Percentiles rank a stretch among this genome's conserved stretches.
Conservation (phyloP, 345 rosid genomes). For the Acer campestre region DNA sequence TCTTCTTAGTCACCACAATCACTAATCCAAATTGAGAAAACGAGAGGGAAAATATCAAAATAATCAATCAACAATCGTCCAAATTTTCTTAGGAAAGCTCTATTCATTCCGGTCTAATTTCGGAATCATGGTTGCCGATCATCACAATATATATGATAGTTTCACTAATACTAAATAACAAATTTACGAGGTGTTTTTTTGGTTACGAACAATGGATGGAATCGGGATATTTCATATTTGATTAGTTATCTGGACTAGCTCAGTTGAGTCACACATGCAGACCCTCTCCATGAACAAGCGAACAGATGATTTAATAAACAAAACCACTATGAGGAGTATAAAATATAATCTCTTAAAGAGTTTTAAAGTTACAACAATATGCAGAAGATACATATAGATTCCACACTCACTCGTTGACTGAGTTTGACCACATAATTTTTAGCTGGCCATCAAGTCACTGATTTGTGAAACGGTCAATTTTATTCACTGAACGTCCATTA, state of each 20-base stretch:
- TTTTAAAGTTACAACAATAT: no score
- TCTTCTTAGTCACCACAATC: constrained; percentile 3
- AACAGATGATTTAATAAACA: no score
- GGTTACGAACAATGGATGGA: not conserved
- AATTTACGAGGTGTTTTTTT: not conserved
- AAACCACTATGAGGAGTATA: no score
- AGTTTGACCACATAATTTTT: no score
- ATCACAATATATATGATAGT: not conserved
- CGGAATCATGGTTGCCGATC: not conserved
- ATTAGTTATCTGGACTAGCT: not conserved
- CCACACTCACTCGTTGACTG: no score
- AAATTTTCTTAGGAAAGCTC: constrained; percentile 30
- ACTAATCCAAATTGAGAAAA: constrained; percentile 11
- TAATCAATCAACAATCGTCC: constrained; percentile 29
- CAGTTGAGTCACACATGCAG: no score
- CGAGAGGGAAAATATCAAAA: constrained; percentile 12
- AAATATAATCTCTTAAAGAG: no score
- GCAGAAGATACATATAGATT: no score
- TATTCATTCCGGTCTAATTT: not conserved
- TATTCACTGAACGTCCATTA: constrained; percentile 25
- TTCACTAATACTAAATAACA: not conserved
- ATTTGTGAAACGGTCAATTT: not conserved
- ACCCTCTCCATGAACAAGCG: no score
- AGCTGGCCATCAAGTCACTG: not conserved
- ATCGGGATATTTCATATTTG: not conserved